Evolutionary conservation across 805 yeast genomes (phyloP).

Genomic region (Pichia phayaonensis): DNA sequence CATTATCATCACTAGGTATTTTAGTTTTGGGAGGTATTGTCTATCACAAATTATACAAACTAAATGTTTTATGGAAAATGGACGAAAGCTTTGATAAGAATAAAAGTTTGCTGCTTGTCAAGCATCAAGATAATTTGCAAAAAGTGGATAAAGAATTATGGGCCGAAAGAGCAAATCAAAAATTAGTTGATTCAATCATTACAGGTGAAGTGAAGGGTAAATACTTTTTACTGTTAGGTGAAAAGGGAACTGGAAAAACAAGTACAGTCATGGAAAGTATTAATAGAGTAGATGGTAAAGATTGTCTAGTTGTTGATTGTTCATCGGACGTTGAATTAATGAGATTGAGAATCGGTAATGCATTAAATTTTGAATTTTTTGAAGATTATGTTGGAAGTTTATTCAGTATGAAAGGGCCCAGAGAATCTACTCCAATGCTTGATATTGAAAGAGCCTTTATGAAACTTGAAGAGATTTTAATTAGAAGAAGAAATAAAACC

Average conservation of each 20-base stretch:
- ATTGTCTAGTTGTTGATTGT: constrained; percentile 70
- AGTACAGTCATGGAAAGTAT: constrained; percentile 67
- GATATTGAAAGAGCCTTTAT: constrained; percentile 80
- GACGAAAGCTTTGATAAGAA: constrained; percentile 58
- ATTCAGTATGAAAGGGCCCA: constrained; percentile 74
- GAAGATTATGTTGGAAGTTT: constrained; percentile 81
- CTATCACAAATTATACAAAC: constrained; percentile 56
- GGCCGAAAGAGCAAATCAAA: constrained; percentile 68
- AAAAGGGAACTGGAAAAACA: constrained; percentile 82
- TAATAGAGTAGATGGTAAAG: constrained; percentile 51
- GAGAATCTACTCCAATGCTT: constrained; percentile 74
- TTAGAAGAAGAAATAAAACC: constrained; percentile 34
- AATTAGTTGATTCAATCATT: constrained; percentile 54
- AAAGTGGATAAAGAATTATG: constrained; percentile 38
- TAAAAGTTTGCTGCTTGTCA: constrained; percentile 49
- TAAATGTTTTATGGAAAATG: constrained; percentile 57
- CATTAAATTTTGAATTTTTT: constrained; percentile 61
- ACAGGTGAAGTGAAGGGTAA: constrained; percentile 59
- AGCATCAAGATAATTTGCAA: constrained; percentile 44
- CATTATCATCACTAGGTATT: constrained; percentile 59
- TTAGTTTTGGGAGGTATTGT: constrained; percentile 66
- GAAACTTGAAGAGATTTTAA: constrained; percentile 66
- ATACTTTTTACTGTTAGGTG: constrained; percentile 69
- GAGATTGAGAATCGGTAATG: constrained; percentile 67
- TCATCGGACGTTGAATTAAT: constrained; percentile 83